Percentiles rank a stretch among this genome's conserved stretches.
phyloP scores from a whole-genome alignment of 2,329 filamentous ascomycete genomes.

The Aspergillus brunneoviolaceus region DNA sequence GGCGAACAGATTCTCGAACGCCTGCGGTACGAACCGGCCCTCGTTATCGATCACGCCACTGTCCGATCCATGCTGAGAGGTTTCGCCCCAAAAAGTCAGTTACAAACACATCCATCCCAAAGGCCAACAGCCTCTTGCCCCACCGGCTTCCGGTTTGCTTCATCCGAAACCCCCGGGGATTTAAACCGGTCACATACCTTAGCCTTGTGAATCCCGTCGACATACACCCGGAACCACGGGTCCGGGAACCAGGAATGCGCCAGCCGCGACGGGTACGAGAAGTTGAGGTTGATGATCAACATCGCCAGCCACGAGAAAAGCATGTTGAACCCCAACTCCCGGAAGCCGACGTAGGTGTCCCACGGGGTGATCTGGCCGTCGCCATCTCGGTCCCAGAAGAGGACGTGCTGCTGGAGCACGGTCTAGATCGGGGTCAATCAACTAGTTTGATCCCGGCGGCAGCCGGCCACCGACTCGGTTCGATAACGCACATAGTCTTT shows the following conservation, averaged over 20 bases:
- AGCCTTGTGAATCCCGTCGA: constrained; percentile 43
- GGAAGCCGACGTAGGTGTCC: constrained; percentile 45
- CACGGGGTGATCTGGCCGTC: constrained; percentile 43
- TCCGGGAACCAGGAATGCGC: constrained; percentile 24
- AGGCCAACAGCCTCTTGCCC: too few relatives aligned
- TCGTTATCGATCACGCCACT: constrained; percentile 47
- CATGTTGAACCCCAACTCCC: constrained; percentile 42
- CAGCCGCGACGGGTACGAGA: constrained; percentile 49
- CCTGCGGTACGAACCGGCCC: constrained; percentile 47
- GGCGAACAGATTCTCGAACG: constrained; percentile 50
- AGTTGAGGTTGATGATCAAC: constrained; percentile 43
- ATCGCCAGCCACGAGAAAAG: constrained; percentile 33
- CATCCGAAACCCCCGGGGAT: too few relatives aligned
- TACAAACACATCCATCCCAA: too few relatives aligned
- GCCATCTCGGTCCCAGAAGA: constrained; percentile 45
- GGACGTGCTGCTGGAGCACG: constrained; percentile 43
- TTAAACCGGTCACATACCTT: constrained; percentile 12
- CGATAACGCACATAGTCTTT: too few relatives aligned
- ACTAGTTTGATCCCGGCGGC: too few relatives aligned
- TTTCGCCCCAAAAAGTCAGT: too few relatives aligned
- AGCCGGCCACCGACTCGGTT: too few relatives aligned
- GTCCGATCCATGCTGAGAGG: constrained; percentile 24
- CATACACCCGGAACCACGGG: constrained; percentile 40
- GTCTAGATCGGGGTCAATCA: constrained; percentile 16
- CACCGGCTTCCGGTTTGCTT: too few relatives aligned